Evolutionary conservation across 805 yeast genomes (phyloP).

Genomic region (Suhomyces sp.): DNA sequence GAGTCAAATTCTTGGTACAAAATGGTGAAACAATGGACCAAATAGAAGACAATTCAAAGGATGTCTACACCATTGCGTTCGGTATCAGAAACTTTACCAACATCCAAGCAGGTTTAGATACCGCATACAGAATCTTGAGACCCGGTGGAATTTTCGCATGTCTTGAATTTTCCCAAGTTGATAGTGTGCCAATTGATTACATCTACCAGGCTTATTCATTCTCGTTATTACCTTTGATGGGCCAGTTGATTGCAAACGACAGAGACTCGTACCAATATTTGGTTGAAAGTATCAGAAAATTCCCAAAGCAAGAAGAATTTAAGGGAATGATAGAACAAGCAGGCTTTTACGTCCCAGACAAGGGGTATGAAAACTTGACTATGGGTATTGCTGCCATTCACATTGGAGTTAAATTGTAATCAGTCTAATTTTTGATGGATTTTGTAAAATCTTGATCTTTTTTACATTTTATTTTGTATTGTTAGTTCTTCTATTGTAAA

Average conservation of each 20-base stretch:
- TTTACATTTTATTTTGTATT: background rate
- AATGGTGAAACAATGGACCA: conserved; percentile 88
- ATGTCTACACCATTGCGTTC: conserved; percentile 93
- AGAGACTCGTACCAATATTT: conserved; percentile 94
- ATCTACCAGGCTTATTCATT: conserved; percentile 87
- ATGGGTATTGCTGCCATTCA: conserved; percentile 96
- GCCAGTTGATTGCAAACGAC: conserved; percentile 92
- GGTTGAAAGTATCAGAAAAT: conserved; percentile 88
- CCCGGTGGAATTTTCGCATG: conserved; percentile 99
- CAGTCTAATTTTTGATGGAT: background rate
- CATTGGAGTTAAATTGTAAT: conserved; percentile 81
- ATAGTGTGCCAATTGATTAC: conserved; percentile 69
- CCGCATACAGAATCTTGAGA: conserved; percentile 93
- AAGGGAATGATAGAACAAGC: conserved; percentile 91
- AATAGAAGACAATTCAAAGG: conserved; percentile 84
- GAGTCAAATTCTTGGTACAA: conserved; percentile 82
- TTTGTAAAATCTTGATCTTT: background rate
- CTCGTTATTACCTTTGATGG: conserved; percentile 86
- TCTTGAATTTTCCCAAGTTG: conserved; percentile 90
- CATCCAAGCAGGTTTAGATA: conserved; percentile 86
- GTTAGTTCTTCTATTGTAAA: background rate
- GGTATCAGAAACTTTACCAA: conserved; percentile 97
- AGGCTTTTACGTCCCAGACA: conserved; percentile 82
- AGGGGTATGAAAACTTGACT: conserved; percentile 90
- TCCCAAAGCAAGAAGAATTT: conserved; percentile 90